A percentile compares a stretch with the other conserved stretches of the same genome.
Conservation (phyloP, 176 grass and related monocot genomes). For the Cenchrus purpureus region DNA sequence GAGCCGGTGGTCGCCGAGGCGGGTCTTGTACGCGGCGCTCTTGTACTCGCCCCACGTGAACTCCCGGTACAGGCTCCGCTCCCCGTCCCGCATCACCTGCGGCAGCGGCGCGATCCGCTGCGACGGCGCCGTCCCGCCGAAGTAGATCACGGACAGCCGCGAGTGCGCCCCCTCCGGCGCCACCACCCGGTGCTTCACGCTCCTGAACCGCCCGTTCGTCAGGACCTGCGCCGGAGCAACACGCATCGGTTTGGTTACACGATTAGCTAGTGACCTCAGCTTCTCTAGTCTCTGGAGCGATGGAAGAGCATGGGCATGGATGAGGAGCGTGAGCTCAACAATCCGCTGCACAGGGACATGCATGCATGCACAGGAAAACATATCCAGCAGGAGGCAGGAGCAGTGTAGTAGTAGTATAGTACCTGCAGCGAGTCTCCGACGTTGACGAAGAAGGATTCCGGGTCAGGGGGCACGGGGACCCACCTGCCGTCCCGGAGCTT, state of each 20-base stretch:
- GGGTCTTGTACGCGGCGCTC: conserved; percentile 56
- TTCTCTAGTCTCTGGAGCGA: not conserved
- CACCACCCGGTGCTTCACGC: conserved; percentile 87
- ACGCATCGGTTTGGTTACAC: not conserved
- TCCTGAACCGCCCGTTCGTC: conserved; percentile 82
- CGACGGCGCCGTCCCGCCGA: conserved; percentile 56
- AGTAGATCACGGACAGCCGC: conserved; percentile 82
- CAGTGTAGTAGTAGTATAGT: not conserved
- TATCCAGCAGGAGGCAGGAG: no score
- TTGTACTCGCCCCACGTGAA: conserved; percentile 95
- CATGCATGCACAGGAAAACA: not conserved
- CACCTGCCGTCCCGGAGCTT: conserved; percentile 68
- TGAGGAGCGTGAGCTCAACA: not conserved
- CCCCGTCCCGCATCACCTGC: conserved; percentile 59
- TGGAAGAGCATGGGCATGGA: not conserved
- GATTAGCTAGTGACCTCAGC: not conserved
- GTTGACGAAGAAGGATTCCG: conserved; percentile 77
- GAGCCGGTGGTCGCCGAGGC: conserved; percentile 69
- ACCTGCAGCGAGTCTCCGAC: conserved; percentile 85
- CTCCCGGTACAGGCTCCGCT: conserved; percentile 73
- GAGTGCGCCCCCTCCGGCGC: conserved; percentile 52
- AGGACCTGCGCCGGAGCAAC: conserved; percentile 50
- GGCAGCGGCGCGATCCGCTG: conserved; percentile 66
- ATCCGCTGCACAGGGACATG: not conserved
- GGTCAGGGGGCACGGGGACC: conserved; percentile 70